Evolutionary conservation across 306 rosid species (phyloP).

Genomic region (Lagenaria siceraria): DNA sequence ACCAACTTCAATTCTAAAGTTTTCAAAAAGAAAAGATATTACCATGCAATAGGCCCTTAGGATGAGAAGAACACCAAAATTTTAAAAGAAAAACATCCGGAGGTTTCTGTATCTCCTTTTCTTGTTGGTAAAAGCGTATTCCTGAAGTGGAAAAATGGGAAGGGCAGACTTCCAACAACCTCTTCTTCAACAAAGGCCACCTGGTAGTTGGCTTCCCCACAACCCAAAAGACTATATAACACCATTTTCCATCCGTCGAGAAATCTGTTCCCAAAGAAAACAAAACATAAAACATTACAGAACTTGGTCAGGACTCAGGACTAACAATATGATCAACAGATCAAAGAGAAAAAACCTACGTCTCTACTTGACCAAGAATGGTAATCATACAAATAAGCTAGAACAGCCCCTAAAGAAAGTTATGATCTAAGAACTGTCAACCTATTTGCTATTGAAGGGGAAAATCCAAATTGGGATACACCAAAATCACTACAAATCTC

Average conservation of each 20-base stretch:
- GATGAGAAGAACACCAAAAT: constrained; percentile 42
- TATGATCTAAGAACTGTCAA: background rate
- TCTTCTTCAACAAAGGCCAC: constrained; percentile 40
- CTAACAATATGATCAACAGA: background rate
- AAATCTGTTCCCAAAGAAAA: constrained; percentile 19
- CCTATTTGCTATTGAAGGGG: background rate
- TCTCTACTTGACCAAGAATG: background rate
- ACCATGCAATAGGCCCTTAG: constrained; percentile 44
- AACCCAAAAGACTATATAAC: constrained; percentile 48
- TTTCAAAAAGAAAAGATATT: background rate
- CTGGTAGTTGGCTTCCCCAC: constrained; percentile 30
- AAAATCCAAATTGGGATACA: background rate
- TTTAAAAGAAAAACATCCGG: constrained; percentile 39
- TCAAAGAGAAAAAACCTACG: background rate
- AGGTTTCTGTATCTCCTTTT: constrained; percentile 25
- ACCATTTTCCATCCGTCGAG: constrained; percentile 52
- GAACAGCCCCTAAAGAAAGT: background rate
- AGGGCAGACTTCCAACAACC: constrained; percentile 44
- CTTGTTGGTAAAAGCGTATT: constrained; percentile 25
- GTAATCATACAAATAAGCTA: background rate
- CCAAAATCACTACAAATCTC: background rate
- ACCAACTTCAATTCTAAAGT: background rate
- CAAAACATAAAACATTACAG: too few species aligned
- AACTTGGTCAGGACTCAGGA: background rate
- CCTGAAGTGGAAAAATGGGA: constrained; percentile 34